These are phyloP conservation scores for Colletotrichum theobromicola DNA, from an alignment of 2,329 filamentous ascomycete genomes.

Conservation along the genomic window DNA sequence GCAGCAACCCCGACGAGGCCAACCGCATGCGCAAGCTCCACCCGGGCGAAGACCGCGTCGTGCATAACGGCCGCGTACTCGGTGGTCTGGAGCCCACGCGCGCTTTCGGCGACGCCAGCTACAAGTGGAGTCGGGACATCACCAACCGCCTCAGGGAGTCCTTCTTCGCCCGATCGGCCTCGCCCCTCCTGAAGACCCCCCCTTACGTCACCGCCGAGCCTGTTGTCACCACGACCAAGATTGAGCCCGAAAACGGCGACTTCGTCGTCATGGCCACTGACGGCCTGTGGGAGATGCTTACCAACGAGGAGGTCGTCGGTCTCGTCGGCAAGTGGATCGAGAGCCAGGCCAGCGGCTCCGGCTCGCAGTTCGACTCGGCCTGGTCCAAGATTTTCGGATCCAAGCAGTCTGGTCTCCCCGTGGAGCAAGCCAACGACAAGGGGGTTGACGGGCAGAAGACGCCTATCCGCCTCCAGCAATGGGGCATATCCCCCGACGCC, in stretches of 20 bases:
- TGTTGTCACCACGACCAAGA: conserved; percentile 89
- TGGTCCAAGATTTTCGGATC: conserved; percentile 72
- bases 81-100: conserved; percentile 91
- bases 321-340: conserved; percentile 98
- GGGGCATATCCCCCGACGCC: conserved; percentile 78
- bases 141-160: conserved; percentile 81
- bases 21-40: conserved; percentile 84
- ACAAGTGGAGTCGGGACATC: conserved; percentile 92
- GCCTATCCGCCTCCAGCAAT: conserved; percentile 89
- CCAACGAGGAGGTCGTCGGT: conserved; percentile 96
- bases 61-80: conserved; percentile 87
- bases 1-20: conserved; percentile 83
- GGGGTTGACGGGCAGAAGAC: conserved; percentile 76
- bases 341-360: conserved; percentile 61
- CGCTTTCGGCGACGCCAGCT: conserved; percentile 94
- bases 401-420: conserved; percentile 66
- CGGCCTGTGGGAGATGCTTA: conserved; percentile 98
- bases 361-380: conserved; percentile 70
- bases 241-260: conserved; percentile 87
- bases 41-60: conserved; percentile 86
- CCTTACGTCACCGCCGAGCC: conserved; percentile 98
- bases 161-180: conserved; percentile 86
- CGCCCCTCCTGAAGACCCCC: conserved; percentile 81
- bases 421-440: conserved; percentile 66
- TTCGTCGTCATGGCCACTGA: conserved; percentile 97